phyloP scores from a whole-genome alignment of 1,284 basidiomycete genomes.

The Sutorius eximius region DNA sequence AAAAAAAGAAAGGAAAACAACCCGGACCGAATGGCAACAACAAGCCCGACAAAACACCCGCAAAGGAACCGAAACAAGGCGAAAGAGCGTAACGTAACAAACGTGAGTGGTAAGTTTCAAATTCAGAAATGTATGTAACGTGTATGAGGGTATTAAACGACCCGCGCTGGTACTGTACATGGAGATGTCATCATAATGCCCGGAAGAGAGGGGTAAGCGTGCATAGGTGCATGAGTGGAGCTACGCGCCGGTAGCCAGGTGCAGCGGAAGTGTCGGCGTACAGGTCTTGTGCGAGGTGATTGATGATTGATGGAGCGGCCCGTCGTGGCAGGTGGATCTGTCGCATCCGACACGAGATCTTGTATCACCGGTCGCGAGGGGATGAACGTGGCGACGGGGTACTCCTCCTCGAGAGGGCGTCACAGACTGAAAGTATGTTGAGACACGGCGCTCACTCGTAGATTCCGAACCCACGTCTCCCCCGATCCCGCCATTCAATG shows the following conservation, averaged over 20 bases:
- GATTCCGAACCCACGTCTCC: conserved; percentile 22
- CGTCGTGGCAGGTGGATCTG: conserved; percentile 1
- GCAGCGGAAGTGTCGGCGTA: not conserved
- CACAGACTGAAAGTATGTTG: conserved; percentile 9
- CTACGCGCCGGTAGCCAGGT: not conserved
- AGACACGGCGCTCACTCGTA: conserved; percentile 25
- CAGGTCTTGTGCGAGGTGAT: not conserved
- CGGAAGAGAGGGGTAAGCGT: not conserved
- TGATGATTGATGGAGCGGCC: not conserved
- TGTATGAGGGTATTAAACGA: conserved; percentile 33
- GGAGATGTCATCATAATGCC: conserved; percentile 10
- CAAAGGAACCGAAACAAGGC: too few relatives aligned
- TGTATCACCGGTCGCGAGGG: conserved; percentile 26
- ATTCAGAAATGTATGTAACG: conserved; percentile 5
- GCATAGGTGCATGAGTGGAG: not conserved
- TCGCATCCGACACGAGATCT: not conserved
- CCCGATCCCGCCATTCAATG: conserved; percentile 46
- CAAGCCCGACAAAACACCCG: too few relatives aligned
- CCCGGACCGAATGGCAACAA: too few relatives aligned
- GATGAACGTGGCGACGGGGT: conserved; percentile 25
- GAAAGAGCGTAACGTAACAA: too few relatives aligned
- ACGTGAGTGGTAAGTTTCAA: conserved; percentile 11
- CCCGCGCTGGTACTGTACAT: conserved; percentile 26
- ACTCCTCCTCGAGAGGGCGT: conserved; percentile 14
- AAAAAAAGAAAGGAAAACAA: too few relatives aligned